Evolutionary conservation across 1,139 yeast species (phyloP), one percentile per base, ranked within the genome.

Genomic region (Pichia sp.): DNA sequence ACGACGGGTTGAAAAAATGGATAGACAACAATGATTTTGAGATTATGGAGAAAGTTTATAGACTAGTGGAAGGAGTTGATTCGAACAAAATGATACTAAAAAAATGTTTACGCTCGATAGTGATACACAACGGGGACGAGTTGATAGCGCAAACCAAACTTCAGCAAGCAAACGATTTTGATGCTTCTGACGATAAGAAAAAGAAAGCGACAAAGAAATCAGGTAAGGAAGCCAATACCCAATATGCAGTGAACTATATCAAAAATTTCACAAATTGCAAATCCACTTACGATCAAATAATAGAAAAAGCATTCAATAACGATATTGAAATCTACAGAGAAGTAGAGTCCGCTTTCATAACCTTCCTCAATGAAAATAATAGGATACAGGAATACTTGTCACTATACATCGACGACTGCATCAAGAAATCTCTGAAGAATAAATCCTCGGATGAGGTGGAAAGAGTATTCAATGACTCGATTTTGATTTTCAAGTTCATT

Each of bases 321-420:
- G 81, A 86, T 64, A 71, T 74, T 1, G 71, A 75, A 1, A 63
- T 87, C 50, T 80, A 78, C 51, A 82, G 79, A 55, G 74, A 84
- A 2, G 75, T 89, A 4, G 84, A 84, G 36, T 75, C 77, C 24
- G 81, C 91, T 0, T 81, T 89, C 65, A 75, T 84, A 16, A 81
- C 78, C 29, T 82, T 85, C 63, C 74, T 91, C 43, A 88, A 87
- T 64, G 67, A 73, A 45, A 77, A 80, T 51, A 67, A 73, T 2
- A 82, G 81, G 61, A 80, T 87, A 0, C 80, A 95, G 0, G 97
- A 92, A 64, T 79, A 78, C 58, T 70, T 92, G 47, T 87, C 96
- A 0, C 71, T 87, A 6, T 91, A 78, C 68, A 80, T 92, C 69
- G 97, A 92, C 68, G 84, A 81, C 57, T 75, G 76, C 59, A 81